A percentile compares a stretch with the other conserved stretches of the same genome.
phyloP scores from a whole-genome alignment of 805 yeast genomes.

The Wickerhamomyces silvicola region DNA sequence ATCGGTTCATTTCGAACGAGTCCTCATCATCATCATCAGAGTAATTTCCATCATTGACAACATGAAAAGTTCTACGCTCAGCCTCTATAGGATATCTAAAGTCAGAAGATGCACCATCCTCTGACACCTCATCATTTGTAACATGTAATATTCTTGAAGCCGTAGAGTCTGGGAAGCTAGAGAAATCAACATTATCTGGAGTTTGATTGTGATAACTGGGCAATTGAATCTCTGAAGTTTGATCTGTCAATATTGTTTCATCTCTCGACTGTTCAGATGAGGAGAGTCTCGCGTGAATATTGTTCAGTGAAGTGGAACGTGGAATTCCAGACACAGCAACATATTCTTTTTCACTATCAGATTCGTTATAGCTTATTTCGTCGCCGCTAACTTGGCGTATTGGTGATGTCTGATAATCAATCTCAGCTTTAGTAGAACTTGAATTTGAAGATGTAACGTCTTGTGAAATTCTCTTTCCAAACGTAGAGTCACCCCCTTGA shows the following conservation, averaged over 20 bases:
- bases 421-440: constrained; percentile 4
- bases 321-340: too few species aligned
- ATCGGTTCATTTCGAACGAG: constrained; percentile 9
- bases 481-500: neutral
- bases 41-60: constrained; percentile 23
- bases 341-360: too few species aligned
- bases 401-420: constrained; percentile 2
- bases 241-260: too few species aligned
- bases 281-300: too few species aligned
- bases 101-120: constrained; percentile 1
- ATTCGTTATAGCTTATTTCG: too few species aligned
- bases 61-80: constrained; percentile 16
- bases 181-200: too few species aligned
- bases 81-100: neutral
- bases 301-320: too few species aligned
- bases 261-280: too few species aligned
- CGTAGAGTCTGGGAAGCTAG: constrained; percentile 7
- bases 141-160: constrained; percentile 7
- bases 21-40: constrained; percentile 10
- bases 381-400: too few species aligned
- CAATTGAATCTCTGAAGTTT: too few species aligned
- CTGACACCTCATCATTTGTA: constrained; percentile 6
- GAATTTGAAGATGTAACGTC: neutral
- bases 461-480: neutral
- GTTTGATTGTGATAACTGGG: too few species aligned